Evolutionary conservation across 1,284 basidiomycete genomes (phyloP).

Genomic region (Entoloma clypeatum): DNA sequence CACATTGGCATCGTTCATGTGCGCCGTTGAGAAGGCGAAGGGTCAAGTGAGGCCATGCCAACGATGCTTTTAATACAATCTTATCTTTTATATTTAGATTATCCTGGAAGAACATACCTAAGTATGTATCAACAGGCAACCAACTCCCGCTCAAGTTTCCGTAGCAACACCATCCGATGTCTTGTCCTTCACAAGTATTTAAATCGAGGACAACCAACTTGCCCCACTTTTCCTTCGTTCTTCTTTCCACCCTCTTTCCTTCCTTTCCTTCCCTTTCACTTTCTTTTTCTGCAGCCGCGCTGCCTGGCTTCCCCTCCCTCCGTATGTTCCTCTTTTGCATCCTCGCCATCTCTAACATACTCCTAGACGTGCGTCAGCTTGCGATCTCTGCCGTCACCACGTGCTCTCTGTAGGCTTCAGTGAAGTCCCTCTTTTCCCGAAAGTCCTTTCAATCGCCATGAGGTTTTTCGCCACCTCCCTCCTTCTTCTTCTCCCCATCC

Average conservation of each 20-base stretch:
- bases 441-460: constrained; percentile 43
- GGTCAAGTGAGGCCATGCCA: too few relatives aligned
- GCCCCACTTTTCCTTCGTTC: constrained; percentile 2
- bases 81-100: constrained; percentile 1
- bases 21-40: constrained; percentile 59
- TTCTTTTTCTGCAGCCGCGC: constrained; percentile 37
- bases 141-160: constrained; percentile 14
- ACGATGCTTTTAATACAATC: constrained; percentile 8
- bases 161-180: constrained; percentile 21
- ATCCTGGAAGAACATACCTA: too few relatives aligned
- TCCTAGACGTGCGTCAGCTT: constrained; percentile 22
- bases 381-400: constrained; percentile 19
- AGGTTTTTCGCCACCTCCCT: constrained; percentile 45
- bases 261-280: constrained; percentile 21
- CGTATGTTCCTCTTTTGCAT: neutral
- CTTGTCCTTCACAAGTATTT: too few relatives aligned
- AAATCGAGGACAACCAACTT: neutral
- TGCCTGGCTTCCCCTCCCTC: constrained; percentile 30
- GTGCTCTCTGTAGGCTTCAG: constrained; percentile 29
- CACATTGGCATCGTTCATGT: constrained; percentile 75
- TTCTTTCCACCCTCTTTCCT: constrained; percentile 14
- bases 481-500: constrained; percentile 40
- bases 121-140: constrained; percentile 1
- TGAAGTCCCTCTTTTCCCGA: constrained; percentile 35
- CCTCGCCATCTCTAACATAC: neutral